phyloP scores from a whole-genome alignment of 352 stramenopile genomes.

The Thraustotheca clavata region DNA sequence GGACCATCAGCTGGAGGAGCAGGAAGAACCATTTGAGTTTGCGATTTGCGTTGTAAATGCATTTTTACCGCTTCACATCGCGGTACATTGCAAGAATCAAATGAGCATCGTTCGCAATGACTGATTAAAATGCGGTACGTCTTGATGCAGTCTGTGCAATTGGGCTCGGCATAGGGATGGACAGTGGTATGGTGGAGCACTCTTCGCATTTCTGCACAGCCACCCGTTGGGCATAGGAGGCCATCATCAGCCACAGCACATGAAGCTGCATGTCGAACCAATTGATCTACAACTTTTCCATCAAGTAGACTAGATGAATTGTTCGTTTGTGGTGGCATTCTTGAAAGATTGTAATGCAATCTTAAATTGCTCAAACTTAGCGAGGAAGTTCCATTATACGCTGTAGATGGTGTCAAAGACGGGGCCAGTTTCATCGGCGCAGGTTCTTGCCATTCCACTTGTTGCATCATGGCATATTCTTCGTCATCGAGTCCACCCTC shows the following conservation, averaged over 20 bases:
- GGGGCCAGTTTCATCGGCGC: not conserved
- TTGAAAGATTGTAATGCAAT: constrained; percentile 12
- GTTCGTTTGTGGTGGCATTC: constrained; percentile 13
- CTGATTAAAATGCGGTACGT: constrained; percentile 20
- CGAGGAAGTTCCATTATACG: not conserved
- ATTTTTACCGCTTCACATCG: constrained; percentile 14
- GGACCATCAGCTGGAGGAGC: not conserved
- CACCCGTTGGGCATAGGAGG: constrained; percentile 7
- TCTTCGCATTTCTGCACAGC: constrained; percentile 15
- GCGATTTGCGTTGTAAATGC: constrained; percentile 5
- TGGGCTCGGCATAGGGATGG: constrained; percentile 17
- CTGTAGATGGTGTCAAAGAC: not conserved
- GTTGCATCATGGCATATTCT: constrained; percentile 22
- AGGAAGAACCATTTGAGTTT: constrained; percentile 1
- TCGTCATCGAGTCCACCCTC: constrained; percentile 5
- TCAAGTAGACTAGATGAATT: constrained; percentile 6
- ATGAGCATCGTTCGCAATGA: constrained; percentile 9
- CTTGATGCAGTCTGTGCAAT: constrained; percentile 22
- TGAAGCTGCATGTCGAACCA: constrained; percentile 5
- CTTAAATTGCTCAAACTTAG: constrained; percentile 4
- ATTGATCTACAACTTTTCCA: constrained; percentile 12
- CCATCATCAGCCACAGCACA: constrained; percentile 4
- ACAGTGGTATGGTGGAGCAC: constrained; percentile 14
- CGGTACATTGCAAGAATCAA: constrained; percentile 3
- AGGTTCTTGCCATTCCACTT: constrained; percentile 11